Evolutionary conservation across 2,329 filamentous ascomycete species (phyloP), one percentile per base, ranked within the genome.

Genomic region (Periconia digitata): DNA sequence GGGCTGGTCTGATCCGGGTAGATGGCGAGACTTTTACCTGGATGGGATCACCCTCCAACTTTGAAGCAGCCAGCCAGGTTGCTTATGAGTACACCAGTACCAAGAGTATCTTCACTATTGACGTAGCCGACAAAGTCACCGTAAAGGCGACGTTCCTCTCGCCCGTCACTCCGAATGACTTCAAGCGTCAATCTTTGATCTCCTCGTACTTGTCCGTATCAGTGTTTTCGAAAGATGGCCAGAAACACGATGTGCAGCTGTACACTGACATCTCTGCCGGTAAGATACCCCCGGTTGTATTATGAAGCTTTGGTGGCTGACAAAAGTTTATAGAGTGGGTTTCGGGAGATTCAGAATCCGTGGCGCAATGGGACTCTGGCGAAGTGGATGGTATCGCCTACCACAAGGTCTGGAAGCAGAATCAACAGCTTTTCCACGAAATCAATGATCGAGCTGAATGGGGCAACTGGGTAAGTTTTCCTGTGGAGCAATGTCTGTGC

Each of bases 191-290:
- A 63, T 89, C 86, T 6, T 73, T 89, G 38, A 76, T 84, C 16
- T 87, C 87, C 53, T 87, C 86, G 1, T 91, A 90, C 69, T 72
- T 91, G 46, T 73, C 86, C 22, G 80, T 88, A 21, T 78, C 77
- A 8, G 82, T 87, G 6, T 69, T 69, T 29, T 86, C 86, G 1
- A 60, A 82, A 2, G 87, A 91, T 66, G 85, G 84, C 10, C 63
- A 64, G 2, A 57, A 74, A 1, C 87, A 91, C 64, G 72, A 81
- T 37, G 84, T 90, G 1, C 81, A 89, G 60, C 61, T 91, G 4
- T 91, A 92, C 63, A 78, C 85, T 20, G 88, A 91, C 62, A 84
- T 90, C 34, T 85, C 86, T 44, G 85, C 83, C 46, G 84, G 84
- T 86, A 65, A 65, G 79, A 10, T 66, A 32, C 12, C 35, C 2